These are phyloP conservation scores for Xylariaceae sp. DNA, from an alignment of 2,329 filamentous ascomycete genomes.

Conservation along the genomic window DNA sequence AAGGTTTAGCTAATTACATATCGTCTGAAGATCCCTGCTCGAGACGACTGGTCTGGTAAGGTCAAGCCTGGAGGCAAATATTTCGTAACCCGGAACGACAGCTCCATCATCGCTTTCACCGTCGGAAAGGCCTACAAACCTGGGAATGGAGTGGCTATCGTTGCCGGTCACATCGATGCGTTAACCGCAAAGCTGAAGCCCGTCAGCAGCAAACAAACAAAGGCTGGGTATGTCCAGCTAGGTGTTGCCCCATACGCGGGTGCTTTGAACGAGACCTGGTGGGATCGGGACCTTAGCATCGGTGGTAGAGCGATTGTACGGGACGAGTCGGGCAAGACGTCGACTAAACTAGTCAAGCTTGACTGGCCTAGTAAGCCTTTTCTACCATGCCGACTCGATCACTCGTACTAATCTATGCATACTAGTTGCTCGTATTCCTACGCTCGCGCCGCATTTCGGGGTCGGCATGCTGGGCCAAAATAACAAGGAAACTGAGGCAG, in stretches of 20 bases:
- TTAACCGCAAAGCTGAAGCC: conserved; percentile 91
- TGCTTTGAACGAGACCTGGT: conserved; percentile 87
- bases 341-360: conserved; percentile 81
- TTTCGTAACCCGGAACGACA: conserved; percentile 83
- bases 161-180: conserved; percentile 92
- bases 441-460: conserved; percentile 92
- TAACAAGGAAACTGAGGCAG: conserved; percentile 91
- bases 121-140: conserved; percentile 79
- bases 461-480: conserved; percentile 66
- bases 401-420: conserved; percentile 20
- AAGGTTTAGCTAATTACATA: conserved; percentile 1
- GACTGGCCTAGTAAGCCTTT: conserved; percentile 73
- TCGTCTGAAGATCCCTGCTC: conserved; percentile 66
- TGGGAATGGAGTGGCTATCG: conserved; percentile 84
- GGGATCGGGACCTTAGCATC: conserved; percentile 91
- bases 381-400: background rate
- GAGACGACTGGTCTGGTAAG: conserved; percentile 74
- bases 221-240: conserved; percentile 84
- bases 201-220: conserved; percentile 79
- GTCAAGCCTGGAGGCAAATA: conserved; percentile 84
- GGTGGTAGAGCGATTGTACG: conserved; percentile 87
- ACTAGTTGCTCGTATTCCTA: conserved; percentile 80
- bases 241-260: conserved; percentile 94
- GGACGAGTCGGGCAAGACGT: conserved; percentile 75
- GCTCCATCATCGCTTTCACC: conserved; percentile 81